Evolutionary conservation across 2,329 filamentous ascomycete genomes (phyloP), one percentile per base, ranked within the genome.

Genomic region (Rhynchosporium secalis): DNA sequence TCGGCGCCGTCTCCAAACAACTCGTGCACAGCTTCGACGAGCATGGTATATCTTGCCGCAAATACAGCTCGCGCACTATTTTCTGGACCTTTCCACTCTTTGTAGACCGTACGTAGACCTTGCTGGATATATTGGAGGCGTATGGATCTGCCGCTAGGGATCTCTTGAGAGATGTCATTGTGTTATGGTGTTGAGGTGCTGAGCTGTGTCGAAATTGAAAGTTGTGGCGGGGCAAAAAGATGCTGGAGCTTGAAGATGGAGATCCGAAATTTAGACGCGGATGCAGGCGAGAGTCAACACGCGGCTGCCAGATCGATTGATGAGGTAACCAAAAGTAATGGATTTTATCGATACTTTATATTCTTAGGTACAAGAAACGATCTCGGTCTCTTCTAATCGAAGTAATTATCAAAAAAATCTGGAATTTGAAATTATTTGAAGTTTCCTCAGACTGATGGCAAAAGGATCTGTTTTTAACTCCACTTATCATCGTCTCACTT

Each of bases 51-150:
- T 99, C 95, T 78, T 94, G 91, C 76, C 95, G 87, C 65, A 99
- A 83, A 77, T 99, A 99, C 66, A 98, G 84, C 80, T 99, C 95
- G 72, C 93, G 87, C 69, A 99, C 95, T 73, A 99, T 96, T 82
- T 99, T 99, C 77, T 98, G 95, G 64, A 98, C 94, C 80, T 97
- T 97, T 77, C 95, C 95, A 76, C 87, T 95, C 77, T 91, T 93
- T 54, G 94, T 96, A 31, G 95, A 97, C 64, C 95, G 86, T 67
- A 99, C 91, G 74, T 96, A 99, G 71, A 96, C 87, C 79, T 98
- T 99, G 84, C 90, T 97, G 38, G 92, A 94, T 68, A 98, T 89
- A 73, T 90, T 96, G 52, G 88, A 81, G 36, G 87, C 83, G 64
- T 80, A 75, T 10, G 82, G 77, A 60, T 85, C 83, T 31, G 78